Percentiles rank a stretch among this genome's conserved stretches.
phyloP scores from a whole-genome alignment of 495 filamentous ascomycete species.

The Lasiosphaeria ovina region DNA sequence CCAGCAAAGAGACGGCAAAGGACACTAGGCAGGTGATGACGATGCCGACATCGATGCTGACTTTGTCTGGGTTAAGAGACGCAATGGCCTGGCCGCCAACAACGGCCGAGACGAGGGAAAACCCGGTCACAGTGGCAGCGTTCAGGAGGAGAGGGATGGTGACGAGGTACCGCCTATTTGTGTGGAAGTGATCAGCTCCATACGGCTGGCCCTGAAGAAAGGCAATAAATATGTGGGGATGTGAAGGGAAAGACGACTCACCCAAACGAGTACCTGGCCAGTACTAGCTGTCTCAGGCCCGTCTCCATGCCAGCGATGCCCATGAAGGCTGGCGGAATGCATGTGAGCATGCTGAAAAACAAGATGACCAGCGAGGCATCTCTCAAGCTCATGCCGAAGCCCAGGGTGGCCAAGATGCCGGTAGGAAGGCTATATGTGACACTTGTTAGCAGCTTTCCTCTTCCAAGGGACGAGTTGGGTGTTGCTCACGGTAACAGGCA shows the following conservation, averaged over 20 bases:
- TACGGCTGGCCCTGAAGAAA: neutral
- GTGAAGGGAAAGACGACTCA: constrained; percentile 20
- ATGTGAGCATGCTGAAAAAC: constrained; percentile 53
- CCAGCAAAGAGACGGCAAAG: constrained; percentile 48
- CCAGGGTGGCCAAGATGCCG: constrained; percentile 50
- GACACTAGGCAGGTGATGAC: constrained; percentile 50
- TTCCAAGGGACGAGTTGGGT: neutral
- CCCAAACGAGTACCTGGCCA: constrained; percentile 56
- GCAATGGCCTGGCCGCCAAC: constrained; percentile 45
- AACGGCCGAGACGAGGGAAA: constrained; percentile 41
- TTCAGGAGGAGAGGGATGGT: constrained; percentile 41
- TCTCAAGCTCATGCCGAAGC: constrained; percentile 51
- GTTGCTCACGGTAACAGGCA: constrained; percentile 43
- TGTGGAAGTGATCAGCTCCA: constrained; percentile 3
- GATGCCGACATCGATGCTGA: constrained; percentile 50
- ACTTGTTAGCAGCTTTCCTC: neutral
- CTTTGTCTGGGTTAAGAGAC: constrained; percentile 42
- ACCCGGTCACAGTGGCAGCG: constrained; percentile 43
- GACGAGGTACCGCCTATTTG: constrained; percentile 34
- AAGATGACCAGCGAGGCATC: constrained; percentile 56
- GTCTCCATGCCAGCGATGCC: constrained; percentile 51
- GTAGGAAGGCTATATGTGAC: constrained; percentile 44
- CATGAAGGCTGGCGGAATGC: constrained; percentile 53
- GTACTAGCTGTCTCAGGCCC: constrained; percentile 55
- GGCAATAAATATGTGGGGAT: neutral